Evolutionary conservation across 371 early-diverging fungal species (phyloP).

Genomic region (Saksenaea oblongispora): DNA sequence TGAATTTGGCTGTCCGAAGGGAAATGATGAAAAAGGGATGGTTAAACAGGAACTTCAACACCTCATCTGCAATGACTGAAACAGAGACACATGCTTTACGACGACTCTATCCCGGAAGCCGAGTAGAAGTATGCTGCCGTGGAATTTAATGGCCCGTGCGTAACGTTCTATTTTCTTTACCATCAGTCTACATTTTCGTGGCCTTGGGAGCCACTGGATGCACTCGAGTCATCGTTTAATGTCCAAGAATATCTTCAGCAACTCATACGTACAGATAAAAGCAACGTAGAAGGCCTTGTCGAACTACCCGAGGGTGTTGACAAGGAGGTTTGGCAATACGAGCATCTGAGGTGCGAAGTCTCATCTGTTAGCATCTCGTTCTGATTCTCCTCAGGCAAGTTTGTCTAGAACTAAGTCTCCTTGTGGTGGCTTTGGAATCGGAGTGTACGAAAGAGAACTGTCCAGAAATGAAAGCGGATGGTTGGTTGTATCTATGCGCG

Average conservation of each 20-base stretch:
- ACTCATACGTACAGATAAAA: conserved; percentile 66
- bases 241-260: conserved; percentile 87
- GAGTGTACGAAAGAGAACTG: conserved; percentile 85
- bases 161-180: background rate
- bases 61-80: background rate
- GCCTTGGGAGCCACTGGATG: conserved; percentile 56
- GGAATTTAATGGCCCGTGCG: background rate
- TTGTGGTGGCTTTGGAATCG: conserved; percentile 70
- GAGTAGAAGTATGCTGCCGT: conserved; percentile 33
- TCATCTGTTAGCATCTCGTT: background rate
- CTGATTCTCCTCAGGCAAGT: conserved; percentile 57
- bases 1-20: no score
- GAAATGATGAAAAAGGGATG: no score
- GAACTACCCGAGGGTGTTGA: conserved; percentile 72
- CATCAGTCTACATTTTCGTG: conserved; percentile 59
- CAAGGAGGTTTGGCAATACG: conserved; percentile 83
- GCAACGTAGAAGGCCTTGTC: conserved; percentile 63
- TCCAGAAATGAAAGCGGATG: conserved; percentile 92
- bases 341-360: conserved; percentile 76
- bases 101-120: conserved; percentile 42
- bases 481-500: conserved; percentile 92
- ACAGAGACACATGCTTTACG: conserved; percentile 9
- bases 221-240: conserved; percentile 74
- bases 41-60: background rate
- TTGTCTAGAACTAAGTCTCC: conserved; percentile 78